Percentiles rank a stretch among this genome's conserved stretches.
phyloP scores from a whole-genome alignment of 2,329 filamentous ascomycete genomes.

The Xylaria arbuscula region DNA sequence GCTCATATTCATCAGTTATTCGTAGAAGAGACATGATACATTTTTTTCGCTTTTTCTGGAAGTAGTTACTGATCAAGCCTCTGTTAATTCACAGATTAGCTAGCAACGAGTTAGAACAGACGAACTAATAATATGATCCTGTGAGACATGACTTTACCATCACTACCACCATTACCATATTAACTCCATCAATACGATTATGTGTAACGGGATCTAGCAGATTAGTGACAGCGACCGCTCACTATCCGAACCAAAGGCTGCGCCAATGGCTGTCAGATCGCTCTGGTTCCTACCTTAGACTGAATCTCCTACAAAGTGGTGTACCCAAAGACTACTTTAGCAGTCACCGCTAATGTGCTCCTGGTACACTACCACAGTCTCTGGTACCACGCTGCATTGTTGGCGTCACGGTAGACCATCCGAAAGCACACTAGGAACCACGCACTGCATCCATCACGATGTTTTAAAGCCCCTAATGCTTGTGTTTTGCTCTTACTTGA shows the following conservation, averaged over 20 bases:
- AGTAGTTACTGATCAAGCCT: not conserved
- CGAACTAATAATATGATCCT: no score
- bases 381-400: slow-evolving; percentile 16
- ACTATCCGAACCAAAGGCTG: slow-evolving; percentile 21
- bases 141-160: slow-evolving; percentile 26
- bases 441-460: slow-evolving; percentile 20
- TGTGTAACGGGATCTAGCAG: slow-evolving; percentile 35
- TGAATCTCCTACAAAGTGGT: slow-evolving; percentile 31
- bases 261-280: slow-evolving; percentile 33
- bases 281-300: slow-evolving; percentile 37
- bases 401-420: slow-evolving; percentile 33
- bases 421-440: slow-evolving; percentile 30
- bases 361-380: slow-evolving; percentile 11
- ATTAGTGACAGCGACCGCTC: slow-evolving; percentile 32
- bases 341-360: slow-evolving; percentile 28
- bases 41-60: not conserved
- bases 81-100: slow-evolving; percentile 1
- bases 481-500: slow-evolving; percentile 3
- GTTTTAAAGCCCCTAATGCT: slow-evolving; percentile 15
- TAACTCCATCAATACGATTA: slow-evolving; percentile 22
- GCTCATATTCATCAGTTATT: slow-evolving; percentile 18
- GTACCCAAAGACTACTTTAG: slow-evolving; percentile 15
- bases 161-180: not conserved
- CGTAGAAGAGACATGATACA: slow-evolving; percentile 11
- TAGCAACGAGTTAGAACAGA: not conserved